Base-by-base conservation (phyloP, 2,329 filamentous ascomycete genomes). In the Fusarium sp. region DNA sequence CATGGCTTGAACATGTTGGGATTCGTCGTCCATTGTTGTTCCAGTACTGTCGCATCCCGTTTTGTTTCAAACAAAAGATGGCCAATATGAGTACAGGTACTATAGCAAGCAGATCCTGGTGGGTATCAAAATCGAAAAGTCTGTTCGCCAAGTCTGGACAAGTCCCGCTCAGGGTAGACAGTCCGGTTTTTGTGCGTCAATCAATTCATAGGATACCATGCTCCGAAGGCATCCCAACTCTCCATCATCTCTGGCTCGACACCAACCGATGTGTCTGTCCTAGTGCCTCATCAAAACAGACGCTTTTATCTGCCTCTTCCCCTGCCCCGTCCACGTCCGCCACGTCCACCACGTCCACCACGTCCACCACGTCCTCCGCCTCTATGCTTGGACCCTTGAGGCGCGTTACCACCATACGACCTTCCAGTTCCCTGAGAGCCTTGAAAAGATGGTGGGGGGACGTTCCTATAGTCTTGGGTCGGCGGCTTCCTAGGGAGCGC, bases 401-500 rank as follows among this genome's bases (percentile, higher is more conserved):
- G 61, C 50, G 56, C 64, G 50, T 70, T 75, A 30, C 54, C 50
- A 30, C 41, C 61, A 56, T 68, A 44, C 41, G 71, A 42, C 42
- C 65, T 65, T 18, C 63, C 45, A 9, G 38, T 62, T 41, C 68
- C 73, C 26, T 64, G 60, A 11, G 58, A 50, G 37, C 49, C 48
- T 59, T 76, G 76, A 12, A 60, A 61, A 32, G 61, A 63, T 17
- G 78, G 78, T 14, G 78, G 77, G 26, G 77, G 79, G n/a, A 76
- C 76, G 27, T 73, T 76, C 26, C 72, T 76, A 46, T 76, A 80
- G 48, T 74, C 70, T 60, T 71, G 71, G 18, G 72, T 33, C 52
- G 79, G 78, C 32, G 79, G 79, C 56, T 76, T 80, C 40, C 77
- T 56, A 8, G 79, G 79, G 15, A 80, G 68, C 44, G 78, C 76